These are phyloP conservation scores for Globisporangium uncinulatum DNA, from an alignment of 352 stramenopile genomes.

Conservation along the genomic window DNA sequence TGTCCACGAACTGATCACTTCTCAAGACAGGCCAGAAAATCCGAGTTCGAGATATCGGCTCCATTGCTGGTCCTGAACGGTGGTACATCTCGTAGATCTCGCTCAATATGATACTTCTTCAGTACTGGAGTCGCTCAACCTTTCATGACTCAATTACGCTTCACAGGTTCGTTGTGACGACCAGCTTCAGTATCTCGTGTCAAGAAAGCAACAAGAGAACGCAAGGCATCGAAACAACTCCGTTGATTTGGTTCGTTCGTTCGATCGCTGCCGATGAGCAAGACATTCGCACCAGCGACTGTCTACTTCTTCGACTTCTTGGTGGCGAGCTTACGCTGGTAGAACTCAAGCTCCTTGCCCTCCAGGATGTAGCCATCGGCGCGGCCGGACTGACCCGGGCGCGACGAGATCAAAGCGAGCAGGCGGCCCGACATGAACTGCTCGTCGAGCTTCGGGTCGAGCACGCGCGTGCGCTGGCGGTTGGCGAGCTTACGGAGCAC, in stretches of 20 bases:
- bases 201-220: neutral
- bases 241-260: slow-evolving; percentile 16
- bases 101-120: no score
- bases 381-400: slow-evolving; percentile 97
- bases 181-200: no score
- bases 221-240: slow-evolving; percentile 11
- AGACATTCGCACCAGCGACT: slow-evolving; percentile 6
- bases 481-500: slow-evolving; percentile 92
- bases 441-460: slow-evolving; percentile 95
- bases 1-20: no score
- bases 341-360: slow-evolving; percentile 99
- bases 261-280: slow-evolving; percentile 10
- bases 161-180: no score
- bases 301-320: slow-evolving; percentile 99
- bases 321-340: slow-evolving; percentile 97
- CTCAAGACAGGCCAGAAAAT: no score
- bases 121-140: no score
- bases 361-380: slow-evolving; percentile 99
- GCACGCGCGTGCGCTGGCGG: slow-evolving; percentile 89
- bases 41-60: no score
- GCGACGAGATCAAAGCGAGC: slow-evolving; percentile 95
- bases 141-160: no score
- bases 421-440: slow-evolving; percentile 97
- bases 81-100: no score
- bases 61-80: no score